Conservation (phyloP, 768 basidiomycete genomes). For the Naematelia aurantialba region DNA sequence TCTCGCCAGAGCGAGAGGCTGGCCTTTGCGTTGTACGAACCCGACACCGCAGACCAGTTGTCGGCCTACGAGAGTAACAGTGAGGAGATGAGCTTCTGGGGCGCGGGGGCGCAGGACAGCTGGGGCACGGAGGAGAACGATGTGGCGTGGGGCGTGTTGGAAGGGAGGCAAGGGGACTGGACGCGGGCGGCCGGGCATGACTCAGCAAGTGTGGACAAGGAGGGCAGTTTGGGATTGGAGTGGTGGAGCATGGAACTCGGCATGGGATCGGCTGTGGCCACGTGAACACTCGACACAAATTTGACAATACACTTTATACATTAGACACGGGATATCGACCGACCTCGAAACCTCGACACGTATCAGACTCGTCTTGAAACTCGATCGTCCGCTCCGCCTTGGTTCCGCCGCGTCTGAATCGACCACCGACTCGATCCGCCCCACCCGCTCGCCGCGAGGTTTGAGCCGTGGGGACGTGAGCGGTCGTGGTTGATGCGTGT, state of each 20-base stretch:
- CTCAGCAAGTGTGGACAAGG: neutral
- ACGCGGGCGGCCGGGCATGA: conserved; percentile 24
- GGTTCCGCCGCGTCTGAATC: conserved; percentile 1
- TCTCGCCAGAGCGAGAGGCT: conserved; percentile 28
- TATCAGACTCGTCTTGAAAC: neutral
- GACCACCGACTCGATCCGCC: conserved; percentile 19
- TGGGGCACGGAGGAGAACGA: conserved; percentile 47
- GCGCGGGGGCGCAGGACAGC: conserved; percentile 15
- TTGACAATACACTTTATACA: neutral
- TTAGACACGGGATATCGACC: neutral
- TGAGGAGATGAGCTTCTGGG: conserved; percentile 13
- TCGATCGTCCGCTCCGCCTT: neutral
- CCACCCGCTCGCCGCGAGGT: conserved; percentile 43
- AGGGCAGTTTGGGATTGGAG: neutral
- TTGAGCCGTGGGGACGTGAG: conserved; percentile 33
- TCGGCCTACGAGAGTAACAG: neutral
- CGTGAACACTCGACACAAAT: neutral
- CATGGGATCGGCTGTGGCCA: neutral
- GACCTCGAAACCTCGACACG: no score
- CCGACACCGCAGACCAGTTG: neutral
- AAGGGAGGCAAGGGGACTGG: conserved; percentile 32
- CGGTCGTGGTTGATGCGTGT: neutral
- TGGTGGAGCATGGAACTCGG: neutral
- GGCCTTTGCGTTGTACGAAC: conserved; percentile 3
- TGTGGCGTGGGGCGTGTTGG: conserved; percentile 25